These are phyloP conservation scores for Nicotiana undulata DNA, from an alignment of 257 asterid genomes.

Conservation along the genomic window DNA sequence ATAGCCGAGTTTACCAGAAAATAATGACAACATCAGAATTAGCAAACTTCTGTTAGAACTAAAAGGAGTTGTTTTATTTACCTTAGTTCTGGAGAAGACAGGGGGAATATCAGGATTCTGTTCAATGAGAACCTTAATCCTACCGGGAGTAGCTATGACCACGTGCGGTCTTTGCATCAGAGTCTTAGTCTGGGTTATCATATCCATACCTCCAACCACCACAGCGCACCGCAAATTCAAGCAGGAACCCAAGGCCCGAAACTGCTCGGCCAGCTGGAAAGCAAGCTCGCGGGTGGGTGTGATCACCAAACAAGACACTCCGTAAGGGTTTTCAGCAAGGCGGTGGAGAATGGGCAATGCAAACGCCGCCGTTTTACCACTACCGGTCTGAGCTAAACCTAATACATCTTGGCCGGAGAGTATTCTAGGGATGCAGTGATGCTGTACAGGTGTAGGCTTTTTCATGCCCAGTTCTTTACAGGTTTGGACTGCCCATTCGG, in stretches of 20 bases:
- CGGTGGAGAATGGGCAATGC: slow-evolving; percentile 83
- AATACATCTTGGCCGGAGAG: slow-evolving; percentile 78
- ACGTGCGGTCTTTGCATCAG: slow-evolving; percentile 75
- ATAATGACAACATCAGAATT: not conserved
- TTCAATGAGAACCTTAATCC: slow-evolving; percentile 82
- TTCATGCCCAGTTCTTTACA: slow-evolving; percentile 89
- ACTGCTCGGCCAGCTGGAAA: slow-evolving; percentile 87
- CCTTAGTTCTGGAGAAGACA: slow-evolving; percentile 78
- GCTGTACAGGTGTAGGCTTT: slow-evolving; percentile 84
- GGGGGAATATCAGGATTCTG: slow-evolving; percentile 70
- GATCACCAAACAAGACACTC: slow-evolving; percentile 79
- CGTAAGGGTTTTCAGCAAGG: slow-evolving; percentile 68
- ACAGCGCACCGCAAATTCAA: slow-evolving; percentile 67
- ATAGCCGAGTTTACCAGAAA: not conserved
- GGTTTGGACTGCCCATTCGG: slow-evolving; percentile 71
- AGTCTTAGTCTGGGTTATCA: slow-evolving; percentile 59
- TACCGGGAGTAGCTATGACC: slow-evolving; percentile 91
- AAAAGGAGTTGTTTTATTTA: slow-evolving; percentile 11
- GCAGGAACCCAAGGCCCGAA: slow-evolving; percentile 77
- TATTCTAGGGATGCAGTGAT: slow-evolving; percentile 84
- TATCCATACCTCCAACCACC: slow-evolving; percentile 93
- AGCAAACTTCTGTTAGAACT: not conserved
- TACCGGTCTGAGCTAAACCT: slow-evolving; percentile 92
- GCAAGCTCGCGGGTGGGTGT: slow-evolving; percentile 96
- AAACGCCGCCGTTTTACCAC: slow-evolving; percentile 91